Evolutionary conservation across 768 basidiomycete species (phyloP), one percentile per base, ranked within the genome.

Genomic region (Termitomyces sp.): DNA sequence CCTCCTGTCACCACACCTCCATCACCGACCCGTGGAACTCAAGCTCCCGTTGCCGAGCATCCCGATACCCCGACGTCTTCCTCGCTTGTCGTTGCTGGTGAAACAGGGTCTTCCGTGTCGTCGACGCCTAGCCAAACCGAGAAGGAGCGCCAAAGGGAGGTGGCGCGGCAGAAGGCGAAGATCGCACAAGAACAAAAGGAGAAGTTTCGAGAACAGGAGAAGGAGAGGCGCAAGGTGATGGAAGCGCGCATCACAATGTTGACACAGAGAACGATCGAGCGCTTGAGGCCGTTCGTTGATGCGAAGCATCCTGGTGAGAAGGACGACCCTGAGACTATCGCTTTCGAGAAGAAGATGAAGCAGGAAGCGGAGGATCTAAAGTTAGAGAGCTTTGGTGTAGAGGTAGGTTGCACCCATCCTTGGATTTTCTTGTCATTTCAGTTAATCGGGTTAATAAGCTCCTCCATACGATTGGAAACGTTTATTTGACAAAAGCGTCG

Each of bases 321-420:
- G 70, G 88, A 85, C 56, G 97, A 98, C 68, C 78, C 87, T 0
- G 97, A 98, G 79, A 94, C 92, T 11, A 74, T 73, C 53, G 79
- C 82, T 15, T 99, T 94, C 69, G 88, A 92, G 73, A 79, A 81
- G 56, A 86, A 81, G 72, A 91, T 96, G 72, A 81, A 75, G 68
- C 77, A 83, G 34, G 97, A 99, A 73, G 93, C 92, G 1, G 94
- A 96, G 59, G 97, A 99, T 76, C 71, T 99, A 67, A 98, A 98
- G 78, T 75, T 98, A 57, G 96, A 99, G 79, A 95, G 92, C 66
- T 99, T 99, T 73, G 97, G 97, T 52, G 88, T 98, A 29, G 96
- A 98, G 86, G 89, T 92, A 67, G 36, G 83, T 72, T 58, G 31
- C 36, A 37, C 14, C 57, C 55, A 42, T 29, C 40, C 20, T 59